A percentile compares a stretch with the other conserved stretches of the same genome.
Evolutionary conservation across 139 green algal genomes (phyloP).

Genomic region (Chlorella sp.): DNA sequence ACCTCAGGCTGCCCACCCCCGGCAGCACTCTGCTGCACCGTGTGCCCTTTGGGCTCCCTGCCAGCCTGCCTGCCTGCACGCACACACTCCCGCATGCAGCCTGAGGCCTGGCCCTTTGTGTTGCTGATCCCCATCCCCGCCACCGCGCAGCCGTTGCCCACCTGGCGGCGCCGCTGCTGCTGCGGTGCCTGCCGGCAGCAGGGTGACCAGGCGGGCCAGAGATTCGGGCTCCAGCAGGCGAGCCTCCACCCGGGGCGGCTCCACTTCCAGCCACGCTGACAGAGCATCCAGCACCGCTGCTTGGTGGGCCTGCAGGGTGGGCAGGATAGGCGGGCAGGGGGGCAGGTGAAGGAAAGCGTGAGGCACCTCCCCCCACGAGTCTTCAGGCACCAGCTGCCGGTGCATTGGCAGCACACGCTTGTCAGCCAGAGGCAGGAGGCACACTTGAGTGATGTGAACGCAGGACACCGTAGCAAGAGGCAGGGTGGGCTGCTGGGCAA

Average conservation of each 20-base stretch:
- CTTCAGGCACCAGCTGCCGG: no score
- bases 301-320: constrained; percentile 50
- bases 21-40: neutral
- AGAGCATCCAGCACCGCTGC: constrained; percentile 69
- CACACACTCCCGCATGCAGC: neutral
- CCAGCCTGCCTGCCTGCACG: neutral
- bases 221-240: constrained; percentile 63
- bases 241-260: constrained; percentile 63
- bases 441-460: no score
- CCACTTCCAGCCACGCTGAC: constrained; percentile 70
- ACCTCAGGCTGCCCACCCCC: neutral
- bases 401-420: no score
- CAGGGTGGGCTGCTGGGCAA: no score
- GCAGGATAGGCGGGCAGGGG: neutral
- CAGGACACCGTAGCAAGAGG: no score
- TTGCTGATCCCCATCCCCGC: neutral
- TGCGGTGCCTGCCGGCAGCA: constrained; percentile 47
- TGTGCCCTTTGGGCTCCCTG: neutral
- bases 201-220: constrained; percentile 59
- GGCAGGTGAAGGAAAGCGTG: neutral
- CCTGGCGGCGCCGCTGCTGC: neutral
- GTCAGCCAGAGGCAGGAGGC: no score
- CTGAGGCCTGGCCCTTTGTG: neutral
- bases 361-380: no score
- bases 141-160: neutral